Evolutionary conservation across 2,329 filamentous ascomycete genomes (phyloP), one percentile per base, ranked within the genome.

Genomic region (Cordyceps militaris): DNA sequence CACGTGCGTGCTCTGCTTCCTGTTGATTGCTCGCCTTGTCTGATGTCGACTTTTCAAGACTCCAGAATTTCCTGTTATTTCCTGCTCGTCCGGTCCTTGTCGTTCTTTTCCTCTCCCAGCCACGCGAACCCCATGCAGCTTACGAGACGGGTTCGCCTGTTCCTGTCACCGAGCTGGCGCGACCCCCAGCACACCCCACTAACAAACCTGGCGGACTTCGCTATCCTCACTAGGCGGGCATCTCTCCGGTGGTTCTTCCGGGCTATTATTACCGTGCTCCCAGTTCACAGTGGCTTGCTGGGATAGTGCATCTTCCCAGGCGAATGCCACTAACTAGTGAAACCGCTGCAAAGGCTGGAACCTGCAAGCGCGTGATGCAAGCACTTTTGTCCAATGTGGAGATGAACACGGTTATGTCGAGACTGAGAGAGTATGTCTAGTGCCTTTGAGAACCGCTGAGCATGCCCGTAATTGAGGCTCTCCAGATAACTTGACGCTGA

Each of bases 311-410:
- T 43, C 46, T 49, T 21, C 3, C 7, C 13, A 1, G 19, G 49
- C 49, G 49, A 32, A 34, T 42, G 36, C 49, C 14, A 3, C n/a
- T n/a, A n/a, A n/a, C n/a, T n/a, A n/a, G n/a, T n/a, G n/a, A n/a
- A n/a, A n/a, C 8, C 16, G 19, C 50, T 24, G 38, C 51, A 47
- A 53, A n/a, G 30, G 51, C 51, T 54, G 10, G 16, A 23, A 21
- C 43, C 32, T 56, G n/a, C n/a, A n/a, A n/a, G n/a, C 53, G 53
- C 53, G 43, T 56, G 53, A 56, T 48, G 53, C 11, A 23, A 14
- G 30, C 26, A 42, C n/a, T 43, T 30, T 43, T 28, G 24, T 34
- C n/a, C 19, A 13, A 19, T 40, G 54, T 56, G 46, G 54, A 43
- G 36, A 56, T 49, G 54, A 32, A 23, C 44, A 56, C 26, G 36